Base-by-base conservation (phyloP, 2,329 filamentous ascomycete species). In the Rhynchosporium agropyri region DNA sequence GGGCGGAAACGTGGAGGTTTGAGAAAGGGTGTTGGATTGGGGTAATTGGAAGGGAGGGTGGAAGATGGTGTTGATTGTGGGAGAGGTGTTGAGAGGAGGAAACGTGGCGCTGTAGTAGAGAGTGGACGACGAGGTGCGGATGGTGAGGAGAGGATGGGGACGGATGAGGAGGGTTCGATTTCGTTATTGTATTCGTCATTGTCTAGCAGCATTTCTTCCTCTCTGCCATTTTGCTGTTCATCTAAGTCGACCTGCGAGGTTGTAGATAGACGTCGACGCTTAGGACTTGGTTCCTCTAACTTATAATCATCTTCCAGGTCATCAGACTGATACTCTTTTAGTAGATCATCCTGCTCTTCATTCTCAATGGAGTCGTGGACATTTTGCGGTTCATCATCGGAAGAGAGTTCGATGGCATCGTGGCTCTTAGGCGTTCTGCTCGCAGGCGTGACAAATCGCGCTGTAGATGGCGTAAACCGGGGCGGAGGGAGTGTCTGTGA, bases 1-100 rank as follows among this genome's bases (percentile, higher is more conserved):
- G 72, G 72, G 28, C 70, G 69, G 54, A 76, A 76, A 13, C 69
- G 67, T 51, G 73, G 73, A 8, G 72, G 72, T 63, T 72, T 75
- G 58, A 71, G 65, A 59, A 75, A 74, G 5, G 68, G 56, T 12
- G 63, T 46, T 1, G 59, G 36, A 26, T 9, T 55, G 63, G 55
- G 10, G 13, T 58, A 31, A 5, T 59, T 38, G 29, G 31, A 60
- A 31, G 63, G 49, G 26, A 51, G 26, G 28, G 59, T 48, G 12
- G 13, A 45, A 4, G 10, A 46, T 7, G 67, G 64, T 15, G 68
- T 70, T 9, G 71, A 68, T 54, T 67, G 61, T 45, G 61, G 63
- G 31, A 62, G 61, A 1, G 69, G 68, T 12, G 68, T 69, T 0
- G 72, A 69, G 33, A 70, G 63, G 6, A 73, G 60, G 64, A 76